phyloP scores from a whole-genome alignment of 2,329 filamentous ascomycete species.

The Cladobotryum protrusum region DNA sequence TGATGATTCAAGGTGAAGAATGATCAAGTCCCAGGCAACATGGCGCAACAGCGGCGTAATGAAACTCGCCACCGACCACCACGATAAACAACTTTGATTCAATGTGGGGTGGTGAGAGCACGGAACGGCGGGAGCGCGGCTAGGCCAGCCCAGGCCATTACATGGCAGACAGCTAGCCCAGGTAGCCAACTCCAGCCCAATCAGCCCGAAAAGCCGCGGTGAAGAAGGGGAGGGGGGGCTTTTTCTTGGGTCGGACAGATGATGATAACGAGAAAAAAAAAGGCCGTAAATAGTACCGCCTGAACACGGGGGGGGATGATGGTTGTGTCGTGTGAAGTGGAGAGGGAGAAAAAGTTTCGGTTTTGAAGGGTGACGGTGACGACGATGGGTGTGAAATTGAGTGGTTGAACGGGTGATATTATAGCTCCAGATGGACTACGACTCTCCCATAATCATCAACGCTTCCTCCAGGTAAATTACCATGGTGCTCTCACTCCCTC shows the following conservation, averaged over 20 bases:
- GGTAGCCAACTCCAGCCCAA: neutral
- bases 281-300: neutral
- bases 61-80: neutral
- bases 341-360: no score
- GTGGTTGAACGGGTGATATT: no score
- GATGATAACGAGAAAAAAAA: neutral
- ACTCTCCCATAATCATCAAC: no score
- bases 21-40: neutral
- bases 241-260: neutral
- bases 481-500: no score
- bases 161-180: conserved; percentile 9
- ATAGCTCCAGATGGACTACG: no score
- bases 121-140: conserved; percentile 9
- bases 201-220: conserved; percentile 9
- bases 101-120: conserved; percentile 8
- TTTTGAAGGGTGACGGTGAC: neutral
- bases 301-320: no score
- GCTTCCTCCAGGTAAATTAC: no score
- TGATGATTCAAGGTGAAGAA: no score
- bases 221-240: conserved; percentile 3
- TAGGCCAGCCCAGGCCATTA: conserved; percentile 6
- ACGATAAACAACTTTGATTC: neutral
- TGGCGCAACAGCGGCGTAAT: conserved; percentile 5
- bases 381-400: no score
- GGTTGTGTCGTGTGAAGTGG: no score